phyloP scores from a whole-genome alignment of 768 basidiomycete genomes.

The Tylopilus plumbeoviolaceoides region DNA sequence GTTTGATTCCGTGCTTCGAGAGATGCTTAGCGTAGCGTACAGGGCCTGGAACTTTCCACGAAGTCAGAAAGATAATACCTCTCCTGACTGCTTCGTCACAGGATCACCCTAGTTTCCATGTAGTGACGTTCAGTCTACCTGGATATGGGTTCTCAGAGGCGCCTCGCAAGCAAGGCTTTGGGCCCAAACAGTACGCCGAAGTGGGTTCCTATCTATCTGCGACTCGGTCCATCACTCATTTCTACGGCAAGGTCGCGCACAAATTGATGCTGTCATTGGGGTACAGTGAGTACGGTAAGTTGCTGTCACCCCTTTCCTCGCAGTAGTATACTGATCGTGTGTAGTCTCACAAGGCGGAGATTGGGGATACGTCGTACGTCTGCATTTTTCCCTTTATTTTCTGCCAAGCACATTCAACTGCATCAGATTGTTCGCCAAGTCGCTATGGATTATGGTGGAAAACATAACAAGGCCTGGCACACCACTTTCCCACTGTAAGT shows the following conservation, averaged over 20 bases:
- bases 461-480: conserved; percentile 49
- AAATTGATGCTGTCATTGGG: conserved; percentile 40
- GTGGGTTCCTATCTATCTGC: conserved; percentile 24
- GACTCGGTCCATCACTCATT: background rate
- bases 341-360: conserved; percentile 49
- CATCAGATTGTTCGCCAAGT: conserved; percentile 30
- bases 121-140: conserved; percentile 56
- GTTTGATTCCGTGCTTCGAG: no score
- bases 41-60: conserved; percentile 51
- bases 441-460: conserved; percentile 35
- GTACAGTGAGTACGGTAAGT: conserved; percentile 45
- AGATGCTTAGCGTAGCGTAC: no score
- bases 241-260: conserved; percentile 36
- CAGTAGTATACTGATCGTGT: background rate
- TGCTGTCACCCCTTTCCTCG: background rate
- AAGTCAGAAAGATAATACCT: conserved; percentile 55
- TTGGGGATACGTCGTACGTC: conserved; percentile 39
- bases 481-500: conserved; percentile 44
- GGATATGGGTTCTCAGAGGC: conserved; percentile 62
- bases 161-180: conserved; percentile 49
- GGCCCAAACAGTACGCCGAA: conserved; percentile 48
- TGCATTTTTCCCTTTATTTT: background rate
- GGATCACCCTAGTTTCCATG: conserved; percentile 55
- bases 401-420: no score
- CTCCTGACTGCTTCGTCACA: conserved; percentile 40